These are phyloP conservation scores for Fusarium chlamydosporum DNA, from an alignment of 2,329 filamentous ascomycete genomes.

Conservation along the genomic window DNA sequence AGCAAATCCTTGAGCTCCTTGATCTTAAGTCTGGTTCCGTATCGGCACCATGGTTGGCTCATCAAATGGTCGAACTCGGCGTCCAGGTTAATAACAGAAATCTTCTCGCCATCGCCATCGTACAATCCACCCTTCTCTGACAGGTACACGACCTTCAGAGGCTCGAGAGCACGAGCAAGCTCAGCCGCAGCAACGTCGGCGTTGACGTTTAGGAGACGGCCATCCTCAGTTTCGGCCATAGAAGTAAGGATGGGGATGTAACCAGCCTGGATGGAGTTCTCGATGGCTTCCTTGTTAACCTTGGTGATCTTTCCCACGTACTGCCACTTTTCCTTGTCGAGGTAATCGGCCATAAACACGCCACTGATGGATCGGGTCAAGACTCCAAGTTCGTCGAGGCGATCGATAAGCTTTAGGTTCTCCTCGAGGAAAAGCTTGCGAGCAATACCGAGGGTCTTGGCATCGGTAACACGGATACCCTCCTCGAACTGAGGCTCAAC, in stretches of 20 bases:
- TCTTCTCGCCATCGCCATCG: constrained; percentile 93
- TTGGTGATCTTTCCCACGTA: constrained; percentile 95
- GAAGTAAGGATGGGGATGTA: constrained; percentile 95
- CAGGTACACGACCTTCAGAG: constrained; percentile 98
- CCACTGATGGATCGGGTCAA: constrained; percentile 90
- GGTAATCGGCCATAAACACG: constrained; percentile 92
- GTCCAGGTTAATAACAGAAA: constrained; percentile 96
- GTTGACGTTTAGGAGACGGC: constrained; percentile 96
- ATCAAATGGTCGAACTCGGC: constrained; percentile 95
- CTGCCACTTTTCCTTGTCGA: constrained; percentile 96
- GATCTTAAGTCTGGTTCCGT: constrained; percentile 96
- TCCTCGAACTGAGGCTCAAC: constrained; percentile 97
- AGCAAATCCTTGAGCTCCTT: constrained; percentile 96
- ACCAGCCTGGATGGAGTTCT: constrained; percentile 89
- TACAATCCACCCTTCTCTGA: constrained; percentile 97
- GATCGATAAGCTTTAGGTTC: constrained; percentile 82
- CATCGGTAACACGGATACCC: constrained; percentile 94
- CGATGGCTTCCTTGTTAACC: constrained; percentile 90
- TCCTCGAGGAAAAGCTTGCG: constrained; percentile 95
- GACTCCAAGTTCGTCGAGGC: constrained; percentile 90
- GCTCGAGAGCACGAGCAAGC: constrained; percentile 88
- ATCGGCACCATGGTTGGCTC: constrained; percentile 94
- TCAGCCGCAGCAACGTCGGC: constrained; percentile 97
- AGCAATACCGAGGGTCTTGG: constrained; percentile 91
- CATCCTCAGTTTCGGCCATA: constrained; percentile 93